phyloP scores from a whole-genome alignment of 2,329 filamentous ascomycete genomes.

The Dryadomyces sulphureus region DNA sequence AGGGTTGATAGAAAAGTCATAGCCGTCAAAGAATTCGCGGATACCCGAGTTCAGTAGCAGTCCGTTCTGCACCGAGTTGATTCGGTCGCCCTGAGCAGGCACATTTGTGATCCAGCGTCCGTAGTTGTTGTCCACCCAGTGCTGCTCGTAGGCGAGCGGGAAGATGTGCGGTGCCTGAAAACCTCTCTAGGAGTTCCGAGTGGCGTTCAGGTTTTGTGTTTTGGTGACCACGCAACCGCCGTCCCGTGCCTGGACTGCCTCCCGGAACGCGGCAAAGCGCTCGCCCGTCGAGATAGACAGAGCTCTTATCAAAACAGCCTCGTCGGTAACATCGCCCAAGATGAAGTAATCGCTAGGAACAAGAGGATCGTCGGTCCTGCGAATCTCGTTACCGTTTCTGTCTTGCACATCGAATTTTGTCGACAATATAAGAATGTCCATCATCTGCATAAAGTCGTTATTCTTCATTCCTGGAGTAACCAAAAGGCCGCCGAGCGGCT shows the following conservation, averaged over 20 bases:
- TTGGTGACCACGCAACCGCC: neutral
- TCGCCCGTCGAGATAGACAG: neutral
- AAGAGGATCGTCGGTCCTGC: no score
- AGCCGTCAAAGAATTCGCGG: neutral
- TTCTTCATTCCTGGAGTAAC: no score
- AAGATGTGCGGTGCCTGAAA: slow-evolving; percentile 1
- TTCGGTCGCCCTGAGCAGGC: neutral
- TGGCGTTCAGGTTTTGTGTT: neutral
- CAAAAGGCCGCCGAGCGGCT: no score
- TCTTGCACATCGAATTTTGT: no score
- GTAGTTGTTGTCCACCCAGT: neutral
- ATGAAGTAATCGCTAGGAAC: no score
- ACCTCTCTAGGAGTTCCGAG: neutral
- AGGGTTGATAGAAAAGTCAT: neutral
- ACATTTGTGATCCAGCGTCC: neutral
- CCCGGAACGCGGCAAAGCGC: neutral
- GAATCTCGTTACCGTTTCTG: no score
- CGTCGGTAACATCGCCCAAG: neutral
- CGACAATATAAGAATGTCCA: no score
- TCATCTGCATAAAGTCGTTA: no score
- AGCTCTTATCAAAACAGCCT: neutral
- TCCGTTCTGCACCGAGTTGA: neutral
- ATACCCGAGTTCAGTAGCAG: neutral
- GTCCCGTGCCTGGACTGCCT: neutral
- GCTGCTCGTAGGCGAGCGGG: slow-evolving; percentile 1